Percentiles rank a stretch among this genome's conserved stretches.
Conservation (phyloP, 2,329 filamentous ascomycete genomes). For the Ophiocordyceps australis region DNA sequence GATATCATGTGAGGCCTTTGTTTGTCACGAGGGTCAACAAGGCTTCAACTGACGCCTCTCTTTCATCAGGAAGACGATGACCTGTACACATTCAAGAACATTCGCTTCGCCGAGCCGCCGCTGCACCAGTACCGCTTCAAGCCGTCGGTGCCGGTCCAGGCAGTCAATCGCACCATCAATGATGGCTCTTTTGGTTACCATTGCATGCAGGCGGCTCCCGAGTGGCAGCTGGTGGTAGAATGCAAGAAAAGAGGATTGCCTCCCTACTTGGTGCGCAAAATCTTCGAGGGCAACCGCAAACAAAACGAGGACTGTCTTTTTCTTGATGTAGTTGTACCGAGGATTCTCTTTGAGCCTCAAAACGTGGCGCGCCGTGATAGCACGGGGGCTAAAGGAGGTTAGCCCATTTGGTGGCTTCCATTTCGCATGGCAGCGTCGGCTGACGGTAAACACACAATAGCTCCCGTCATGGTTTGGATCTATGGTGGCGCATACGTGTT, state of each 20-base stretch:
- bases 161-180: constrained; percentile 10
- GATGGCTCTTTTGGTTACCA: constrained; percentile 6
- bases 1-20: constrained; percentile 2
- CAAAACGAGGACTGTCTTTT: constrained; percentile 24
- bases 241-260: background rate
- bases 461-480: constrained; percentile 26
- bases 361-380: no score
- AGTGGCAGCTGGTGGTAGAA: constrained; percentile 3
- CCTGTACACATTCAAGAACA: constrained; percentile 17
- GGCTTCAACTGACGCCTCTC: no score
- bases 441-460: constrained; percentile 5
- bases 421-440: no score
- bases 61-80: constrained; percentile 7
- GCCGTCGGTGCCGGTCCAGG: constrained; percentile 8
- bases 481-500: constrained; percentile 23
- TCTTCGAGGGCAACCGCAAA: constrained; percentile 1
- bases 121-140: constrained; percentile 13
- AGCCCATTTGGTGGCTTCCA: no score
- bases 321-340: constrained; percentile 23
- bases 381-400: no score
- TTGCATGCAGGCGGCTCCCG: constrained; percentile 9
- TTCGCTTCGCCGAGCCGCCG: constrained; percentile 15
- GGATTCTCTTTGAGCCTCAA: constrained; percentile 16
- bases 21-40: no score
- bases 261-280: background rate